Base-by-base conservation (phyloP, 2,329 filamentous ascomycete species). In the Zasmidium angulare region DNA sequence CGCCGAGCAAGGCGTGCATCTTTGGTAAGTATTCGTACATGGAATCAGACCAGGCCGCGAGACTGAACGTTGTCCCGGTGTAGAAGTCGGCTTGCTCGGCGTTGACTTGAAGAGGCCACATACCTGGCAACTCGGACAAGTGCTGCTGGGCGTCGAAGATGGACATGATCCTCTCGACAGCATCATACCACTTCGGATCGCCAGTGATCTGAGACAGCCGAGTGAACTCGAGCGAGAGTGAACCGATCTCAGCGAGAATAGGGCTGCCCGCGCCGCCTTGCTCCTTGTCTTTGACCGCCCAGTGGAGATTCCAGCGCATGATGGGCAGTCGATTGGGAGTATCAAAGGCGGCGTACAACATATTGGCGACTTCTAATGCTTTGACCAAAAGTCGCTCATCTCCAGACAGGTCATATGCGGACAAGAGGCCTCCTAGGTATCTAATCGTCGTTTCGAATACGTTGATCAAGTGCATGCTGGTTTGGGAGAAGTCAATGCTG, bases 401-500 rank as follows among this genome's bases (percentile, higher is more conserved):
- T 56, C 79, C 79, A 66, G 85, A 89, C 21, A 90, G 72, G 68
- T 90, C 88, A 69, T 89, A 89, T 0, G 88, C 87, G n/a, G 84
- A 83, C 56, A 90, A 68, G 56, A 90, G 80, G 1, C 88, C 87
- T 14, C 88, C 88, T 0, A 90, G 79, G 68, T 90, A 90, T 46
- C 88, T 82, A 59, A 90, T 90, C 11, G 82, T 89, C 0, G 86
- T 89, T 73, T 90, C 88, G 61, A 90, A 90, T 0, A 89, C 77
- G 62, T 88, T 89, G 63, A 89, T 82, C 29, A 81, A 77, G 4
- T 75, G 71, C 46, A 74, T 66, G 4, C 73, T 72, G 0, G 84
- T 83, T 1, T 74, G 79, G 1, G 82, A 81, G 69, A 89, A 90
- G 70, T 89, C 85, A 54, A 90, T 84, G 4, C 75, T 63, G 68